Base-by-base conservation (phyloP, 345 rosid species). In the Turnera subulata region DNA sequence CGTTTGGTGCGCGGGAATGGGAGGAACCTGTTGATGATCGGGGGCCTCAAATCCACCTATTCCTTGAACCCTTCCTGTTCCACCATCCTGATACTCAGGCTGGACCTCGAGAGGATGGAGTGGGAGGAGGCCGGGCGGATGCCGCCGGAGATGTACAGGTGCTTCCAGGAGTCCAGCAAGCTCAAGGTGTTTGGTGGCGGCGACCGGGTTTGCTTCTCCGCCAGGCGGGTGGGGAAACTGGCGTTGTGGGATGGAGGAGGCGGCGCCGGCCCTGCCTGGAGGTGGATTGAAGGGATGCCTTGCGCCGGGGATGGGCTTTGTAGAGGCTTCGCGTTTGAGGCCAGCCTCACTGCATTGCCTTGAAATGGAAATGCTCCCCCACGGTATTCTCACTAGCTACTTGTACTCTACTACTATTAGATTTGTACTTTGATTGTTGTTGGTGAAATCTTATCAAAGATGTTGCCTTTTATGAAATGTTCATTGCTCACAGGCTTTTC, bases 111-210 rank as follows among this genome's bases (percentile, higher is more conserved):
- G 55, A 82, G 75, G 18, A 60, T 86, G 74, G 95, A 91, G 58
- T 91, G 98, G 95, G 96, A 88, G 50, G 92, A 88, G 74, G 95
- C 92, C 0, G 91, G 92, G 4, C 70, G 96, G 61, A 91, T 91
- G 98, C 95, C 98, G 0, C 32, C 70, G 48, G 95, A 84, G 21
- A 86, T 91, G 96, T 82, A 86, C 43, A 72, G 74, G 45, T 77
- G 76, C 56, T 91, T 91, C 40, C 73, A 78, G 23, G 92, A 91
- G 37, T 80, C 82, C 6, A 85, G 80, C 62, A 91, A 91, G 77
- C 80, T 91, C 46, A 91, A 91, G 81, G 95, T 88, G 61, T 91
- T 91, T 52, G 98, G 98, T 20, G 78, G 86, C 15, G 96, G 95
- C 0, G 82, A 91, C 49, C 73, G 73, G 59, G 88, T 91, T 33